phyloP scores from a whole-genome alignment of 257 asterid species.

The Asclepias syriaca region DNA sequence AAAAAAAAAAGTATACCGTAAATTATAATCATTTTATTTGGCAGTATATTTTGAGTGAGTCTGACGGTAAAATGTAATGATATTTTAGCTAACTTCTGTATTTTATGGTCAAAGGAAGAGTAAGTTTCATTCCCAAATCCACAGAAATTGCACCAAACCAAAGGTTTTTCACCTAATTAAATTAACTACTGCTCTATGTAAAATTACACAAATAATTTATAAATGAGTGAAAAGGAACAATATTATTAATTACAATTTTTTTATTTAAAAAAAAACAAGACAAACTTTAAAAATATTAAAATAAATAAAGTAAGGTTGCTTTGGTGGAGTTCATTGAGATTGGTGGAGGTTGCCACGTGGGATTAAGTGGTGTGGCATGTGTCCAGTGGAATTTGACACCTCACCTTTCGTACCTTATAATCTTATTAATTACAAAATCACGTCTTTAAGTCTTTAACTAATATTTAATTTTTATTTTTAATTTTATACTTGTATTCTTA shows the following conservation, averaged over 20 bases:
- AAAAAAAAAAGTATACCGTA: no score
- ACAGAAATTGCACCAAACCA: background rate
- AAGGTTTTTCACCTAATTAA: background rate
- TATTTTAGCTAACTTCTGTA: no score
- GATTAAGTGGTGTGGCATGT: conserved; percentile 32
- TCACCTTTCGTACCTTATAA: conserved; percentile 26
- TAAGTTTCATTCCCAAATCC: background rate
- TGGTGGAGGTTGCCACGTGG: conserved; percentile 8
- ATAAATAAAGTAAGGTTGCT: background rate
- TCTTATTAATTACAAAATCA: background rate
- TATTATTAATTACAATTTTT: no score
- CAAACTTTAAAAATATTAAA: no score
- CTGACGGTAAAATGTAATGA: no score
- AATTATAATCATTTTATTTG: no score
- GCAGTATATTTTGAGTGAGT: no score
- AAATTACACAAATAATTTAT: background rate
- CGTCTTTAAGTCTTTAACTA: no score
- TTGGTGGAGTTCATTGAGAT: background rate
- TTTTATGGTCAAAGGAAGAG: background rate
- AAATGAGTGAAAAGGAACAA: no score
- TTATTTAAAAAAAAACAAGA: no score
- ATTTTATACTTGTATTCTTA: no score
- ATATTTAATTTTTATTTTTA: no score
- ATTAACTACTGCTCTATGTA: background rate
- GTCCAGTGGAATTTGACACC: conserved; percentile 44